phyloP scores from a whole-genome alignment of 495 filamentous ascomycete genomes.

The Ramalina peruviana region DNA sequence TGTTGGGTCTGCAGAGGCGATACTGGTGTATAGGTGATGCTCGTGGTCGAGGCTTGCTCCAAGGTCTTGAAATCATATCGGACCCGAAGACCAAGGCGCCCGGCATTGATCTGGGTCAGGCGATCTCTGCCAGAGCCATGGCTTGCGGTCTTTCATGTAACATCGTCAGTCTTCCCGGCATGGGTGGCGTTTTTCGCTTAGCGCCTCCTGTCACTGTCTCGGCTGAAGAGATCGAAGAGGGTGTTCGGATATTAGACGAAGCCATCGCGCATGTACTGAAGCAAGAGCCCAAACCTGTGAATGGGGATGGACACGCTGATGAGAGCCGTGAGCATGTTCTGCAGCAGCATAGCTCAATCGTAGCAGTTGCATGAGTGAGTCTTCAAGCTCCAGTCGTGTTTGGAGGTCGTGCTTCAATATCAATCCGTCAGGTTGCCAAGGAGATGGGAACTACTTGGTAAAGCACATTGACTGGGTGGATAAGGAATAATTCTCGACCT shows the following conservation, averaged over 20 bases:
- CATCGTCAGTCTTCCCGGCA: constrained; percentile 33
- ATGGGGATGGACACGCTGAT: too few relatives aligned
- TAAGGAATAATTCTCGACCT: too few relatives aligned
- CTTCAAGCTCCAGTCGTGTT: too few relatives aligned
- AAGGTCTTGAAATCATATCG: constrained; percentile 46
- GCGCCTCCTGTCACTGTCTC: constrained; percentile 43
- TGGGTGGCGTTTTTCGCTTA: constrained; percentile 41
- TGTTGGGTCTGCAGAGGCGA: constrained; percentile 20
- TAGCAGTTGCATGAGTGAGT: too few relatives aligned
- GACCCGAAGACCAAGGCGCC: constrained; percentile 40
- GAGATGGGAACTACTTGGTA: too few relatives aligned
- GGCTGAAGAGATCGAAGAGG: constrained; percentile 34
- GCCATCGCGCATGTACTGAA: constrained; percentile 19
- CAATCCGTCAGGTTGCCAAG: too few relatives aligned
- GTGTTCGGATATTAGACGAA: constrained; percentile 31
- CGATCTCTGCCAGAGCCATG: constrained; percentile 30
- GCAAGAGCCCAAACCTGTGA: too few relatives aligned
- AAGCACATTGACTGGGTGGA: too few relatives aligned
- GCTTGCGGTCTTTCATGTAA: constrained; percentile 39
- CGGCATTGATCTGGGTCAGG: constrained; percentile 31
- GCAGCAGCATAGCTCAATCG: too few relatives aligned
- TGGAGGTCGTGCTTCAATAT: too few relatives aligned
- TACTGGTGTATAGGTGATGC: constrained; percentile 39
- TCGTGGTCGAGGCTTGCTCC: constrained; percentile 41
- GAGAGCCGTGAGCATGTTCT: too few relatives aligned